Evolutionary conservation across 2,329 filamentous ascomycete genomes (phyloP), one percentile per base, ranked within the genome.

Genomic region (Xylaria multiplex): DNA sequence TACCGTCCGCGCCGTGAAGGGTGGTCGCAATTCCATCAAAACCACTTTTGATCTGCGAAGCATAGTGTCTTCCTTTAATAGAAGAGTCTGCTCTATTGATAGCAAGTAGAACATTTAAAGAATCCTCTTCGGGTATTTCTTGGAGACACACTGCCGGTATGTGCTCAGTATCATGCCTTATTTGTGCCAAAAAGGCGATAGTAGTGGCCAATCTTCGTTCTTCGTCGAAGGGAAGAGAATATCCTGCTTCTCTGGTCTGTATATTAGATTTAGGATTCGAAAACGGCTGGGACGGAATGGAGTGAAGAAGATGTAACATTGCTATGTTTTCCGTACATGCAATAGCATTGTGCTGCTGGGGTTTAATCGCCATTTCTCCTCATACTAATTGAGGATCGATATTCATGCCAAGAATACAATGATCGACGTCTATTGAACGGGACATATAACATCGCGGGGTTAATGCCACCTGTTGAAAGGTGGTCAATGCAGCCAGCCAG

Each of bases 101-200:
- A 6, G 77, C 77, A 6, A 79, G 45, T 1, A 79, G 48, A 14
- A 77, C 71, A 6, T 74, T 73, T 16, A 79, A 52, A 14, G 30
- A 50, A 13, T 35, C 27, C 2, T 65, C 43, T 22, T 59, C 30
- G 4, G 52, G 37, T 9, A 61, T 59, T 60, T 80, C 74, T 14
- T 74, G 69, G 19, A 80, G 42, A 30, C 76, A 79, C 16, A 79
- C 66, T 7, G 78, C 78, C 16, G 78, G 77, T 14, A 80, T 78
- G 49, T 76, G 66, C n/a, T 77, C 67, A 5, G 50, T 43, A 19
- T 76, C 68, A 55, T 79, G 70, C 40, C 68, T 70, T 7, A 70
- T 71, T 42, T 75, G 73, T 6, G 77, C 73, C 8, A 81, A 68
- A 48, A 79, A 79, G n/a, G 77, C 75, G 19, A 80, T 69, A 6